Evolutionary conservation across 2,329 filamentous ascomycete genomes (phyloP).

Genomic region (Xylaria arbuscula): DNA sequence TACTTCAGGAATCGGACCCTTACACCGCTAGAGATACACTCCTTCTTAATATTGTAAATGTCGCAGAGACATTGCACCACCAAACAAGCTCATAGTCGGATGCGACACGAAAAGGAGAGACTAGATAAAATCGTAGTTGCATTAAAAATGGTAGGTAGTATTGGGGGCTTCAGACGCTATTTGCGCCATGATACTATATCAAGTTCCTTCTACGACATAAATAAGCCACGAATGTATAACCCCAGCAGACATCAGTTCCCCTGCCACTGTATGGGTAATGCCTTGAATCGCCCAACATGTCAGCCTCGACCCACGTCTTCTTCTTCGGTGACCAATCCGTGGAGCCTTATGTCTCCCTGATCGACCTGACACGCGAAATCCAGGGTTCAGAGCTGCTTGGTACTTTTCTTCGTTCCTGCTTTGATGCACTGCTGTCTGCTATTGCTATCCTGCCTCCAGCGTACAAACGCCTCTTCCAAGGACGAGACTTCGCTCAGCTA

Average conservation of each 20-base stretch:
- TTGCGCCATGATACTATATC: too few relatives aligned
- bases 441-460: background rate
- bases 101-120: background rate
- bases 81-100: background rate
- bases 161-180: too few relatives aligned
- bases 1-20: too few relatives aligned
- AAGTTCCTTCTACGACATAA: too few relatives aligned
- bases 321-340: slow-evolving; percentile 20
- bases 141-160: background rate
- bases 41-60: background rate
- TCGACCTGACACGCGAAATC: slow-evolving; percentile 13
- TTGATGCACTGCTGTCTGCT: slow-evolving; percentile 11
- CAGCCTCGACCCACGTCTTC: slow-evolving; percentile 8
- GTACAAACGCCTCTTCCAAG: slow-evolving; percentile 11
- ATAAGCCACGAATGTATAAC: too few relatives aligned
- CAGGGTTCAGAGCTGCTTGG: slow-evolving; percentile 6
- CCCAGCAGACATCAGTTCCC: too few relatives aligned
- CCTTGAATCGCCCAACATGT: slow-evolving; percentile 3
- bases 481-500: slow-evolving; percentile 17
- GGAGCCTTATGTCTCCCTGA: slow-evolving; percentile 17
- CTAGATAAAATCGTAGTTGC: background rate
- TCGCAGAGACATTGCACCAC: background rate
- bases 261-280: background rate
- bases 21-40: background rate
- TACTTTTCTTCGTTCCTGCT: slow-evolving; percentile 13